Base-by-base conservation (phyloP, 805 yeast genomes). In the Teunomyces cretensis region DNA sequence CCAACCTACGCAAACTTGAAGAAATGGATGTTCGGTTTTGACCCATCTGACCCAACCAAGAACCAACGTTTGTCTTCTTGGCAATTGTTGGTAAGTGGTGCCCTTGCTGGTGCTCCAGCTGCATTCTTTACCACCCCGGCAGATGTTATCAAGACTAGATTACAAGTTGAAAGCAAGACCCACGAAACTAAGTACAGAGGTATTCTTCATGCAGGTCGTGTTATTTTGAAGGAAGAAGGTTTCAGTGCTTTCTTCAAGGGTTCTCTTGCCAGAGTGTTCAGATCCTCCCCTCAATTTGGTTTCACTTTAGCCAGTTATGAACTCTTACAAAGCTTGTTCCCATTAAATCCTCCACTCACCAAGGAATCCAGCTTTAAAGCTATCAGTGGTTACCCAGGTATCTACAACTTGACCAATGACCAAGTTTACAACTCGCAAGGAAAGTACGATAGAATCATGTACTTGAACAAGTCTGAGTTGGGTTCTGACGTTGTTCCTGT, bases 221-320 rank as follows among this genome's bases (percentile, higher is more conserved):
- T 86, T 2, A 90, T 92, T 45, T 63, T 82, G 55, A 79, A 69
- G 54, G 96, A 89, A 62, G 99, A 92, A 70, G 95, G 96, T 12
- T 68, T 84, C 46, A 67, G 74, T 49, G 96, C 97, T 9, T 87
- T 92, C 62, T 92, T 91, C 78, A 92, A 92, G 74, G 99, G 99
- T 58, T 96, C 97, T 31, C 80, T 91, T 46, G 98, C 98, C 6
- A 81, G 99, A 67, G 90, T 92, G 32, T 74, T 90, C 59, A 80
- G 98, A 68, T 91, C 97, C 4, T 90, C 97, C 1, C 99, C 99
- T 6, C 99, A 92, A 68, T 92, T 92, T 65, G 99, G 98, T 44
- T 91, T 91, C 70, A 92, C 99, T 5, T 78, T 92, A 58, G 98
- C 98, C n/a, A 91, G 96, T 19, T 92, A 94, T 68, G 99, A 92